Evolutionary conservation across 805 yeast species (phyloP), one percentile per base, ranked within the genome.

Genomic region (Komagataella kurtzmanii): DNA sequence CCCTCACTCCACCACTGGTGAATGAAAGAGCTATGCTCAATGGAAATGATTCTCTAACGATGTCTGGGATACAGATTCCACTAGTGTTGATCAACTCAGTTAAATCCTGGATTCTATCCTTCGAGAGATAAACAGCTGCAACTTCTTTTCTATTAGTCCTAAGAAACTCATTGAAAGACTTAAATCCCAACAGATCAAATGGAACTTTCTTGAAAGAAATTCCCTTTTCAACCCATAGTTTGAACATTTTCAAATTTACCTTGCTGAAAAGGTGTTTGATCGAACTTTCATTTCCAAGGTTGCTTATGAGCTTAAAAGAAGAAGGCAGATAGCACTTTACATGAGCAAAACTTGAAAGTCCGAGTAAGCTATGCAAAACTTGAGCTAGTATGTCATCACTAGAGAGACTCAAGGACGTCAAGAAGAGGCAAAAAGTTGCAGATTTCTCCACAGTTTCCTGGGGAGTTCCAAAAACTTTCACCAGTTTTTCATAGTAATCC

Each of bases 161-260:
- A 5, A 70, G 36, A 54, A 77, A 75, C 1, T 65, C 65, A 2
- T 51, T 46, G 2, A 53, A 52, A 7, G 58, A 57, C 1, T 51
- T 17, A 55, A 66, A 76, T 0, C 66, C 76, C 56, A 79, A 70
- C 1, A 74, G 51, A 0, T 52, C 54, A 51, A 47, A 69, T 0
- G 82, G 83, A 54, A 77, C 76, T 1, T 57, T 56, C 0, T 53
- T 51, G 12, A 75, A 54, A 3, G 59, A 56, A 10, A 56, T 48
- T 3, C 64, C 61, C 50, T 63, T 65, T n/a, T 61, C 59, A 59
- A 65, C 63, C 81, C 81, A 78, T 18, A 64, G 64, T 51, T 66
- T 71, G 48, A 78, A 59, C 3, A 77, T 58, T 12, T 68, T 69
- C 43, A 66, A 56, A 48, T 61, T 66, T 24, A 66, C 57, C 10